Conservation (phyloP, 2,329 filamentous ascomycete species). For the Clonostachys chloroleuca region DNA sequence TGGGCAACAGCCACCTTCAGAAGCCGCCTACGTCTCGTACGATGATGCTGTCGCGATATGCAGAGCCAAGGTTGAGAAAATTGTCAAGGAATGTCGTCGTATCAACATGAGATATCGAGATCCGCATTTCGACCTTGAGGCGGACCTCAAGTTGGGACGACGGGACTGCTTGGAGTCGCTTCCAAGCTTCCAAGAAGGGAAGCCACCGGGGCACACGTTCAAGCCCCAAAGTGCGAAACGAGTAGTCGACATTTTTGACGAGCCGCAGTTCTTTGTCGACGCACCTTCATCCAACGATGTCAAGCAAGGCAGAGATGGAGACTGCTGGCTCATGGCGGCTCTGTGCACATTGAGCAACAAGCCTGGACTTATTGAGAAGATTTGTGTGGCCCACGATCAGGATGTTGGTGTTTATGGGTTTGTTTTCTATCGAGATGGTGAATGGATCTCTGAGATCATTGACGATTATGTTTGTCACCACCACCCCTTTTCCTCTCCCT, state of each 20-base stretch:
- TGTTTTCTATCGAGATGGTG: constrained; percentile 76
- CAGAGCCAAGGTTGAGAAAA: constrained; percentile 57
- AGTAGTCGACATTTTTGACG: constrained; percentile 71
- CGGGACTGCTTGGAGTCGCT: constrained; percentile 45
- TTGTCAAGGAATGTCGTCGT: constrained; percentile 62
- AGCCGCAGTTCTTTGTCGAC: constrained; percentile 73
- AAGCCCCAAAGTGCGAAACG: constrained; percentile 58
- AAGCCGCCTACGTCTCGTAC: constrained; percentile 62
- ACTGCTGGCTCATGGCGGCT: constrained; percentile 85
- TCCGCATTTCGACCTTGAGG: constrained; percentile 81
- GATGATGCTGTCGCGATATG: constrained; percentile 69
- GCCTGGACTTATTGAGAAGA: constrained; percentile 62
- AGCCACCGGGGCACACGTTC: constrained; percentile 22
- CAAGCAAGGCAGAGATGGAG: constrained; percentile 71
- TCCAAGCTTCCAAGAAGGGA: constrained; percentile 8
- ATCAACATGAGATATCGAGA: constrained; percentile 85
- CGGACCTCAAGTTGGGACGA: constrained; percentile 60
- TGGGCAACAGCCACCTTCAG: constrained; percentile 37
- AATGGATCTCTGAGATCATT: constrained; percentile 60
- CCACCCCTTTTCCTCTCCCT: not conserved
- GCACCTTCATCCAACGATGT: constrained; percentile 75
- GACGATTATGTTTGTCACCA: constrained; percentile 40
- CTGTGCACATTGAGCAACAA: constrained; percentile 75
- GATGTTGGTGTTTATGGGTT: constrained; percentile 80
- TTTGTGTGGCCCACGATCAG: constrained; percentile 71